Conservation (phyloP, 2,329 filamentous ascomycete species). For the Epichloe gansuensis region DNA sequence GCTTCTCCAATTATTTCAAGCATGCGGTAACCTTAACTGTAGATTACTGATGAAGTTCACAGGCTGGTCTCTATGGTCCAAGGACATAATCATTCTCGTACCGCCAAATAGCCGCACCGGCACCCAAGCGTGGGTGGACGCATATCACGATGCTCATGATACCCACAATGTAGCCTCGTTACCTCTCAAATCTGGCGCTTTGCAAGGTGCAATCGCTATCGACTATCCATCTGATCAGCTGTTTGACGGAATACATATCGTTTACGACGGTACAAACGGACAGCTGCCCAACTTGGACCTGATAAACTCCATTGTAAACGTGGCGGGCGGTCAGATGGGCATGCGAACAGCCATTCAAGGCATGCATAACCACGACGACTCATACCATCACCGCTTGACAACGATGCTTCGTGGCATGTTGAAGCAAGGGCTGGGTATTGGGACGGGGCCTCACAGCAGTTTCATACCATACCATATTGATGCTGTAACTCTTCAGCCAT, state of each 20-base stretch:
- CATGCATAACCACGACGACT: conserved; percentile 72
- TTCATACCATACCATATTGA: conserved; percentile 98
- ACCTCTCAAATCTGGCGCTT: conserved; percentile 79
- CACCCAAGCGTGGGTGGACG: conserved; percentile 93
- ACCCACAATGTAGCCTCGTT: conserved; percentile 58
- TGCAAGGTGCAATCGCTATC: conserved; percentile 87
- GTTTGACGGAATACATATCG: conserved; percentile 79
- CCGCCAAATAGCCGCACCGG: conserved; percentile 81
- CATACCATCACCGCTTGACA: conserved; percentile 67
- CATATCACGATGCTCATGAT: conserved; percentile 85
- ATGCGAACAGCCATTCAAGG: conserved; percentile 74
- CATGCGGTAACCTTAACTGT: background rate
- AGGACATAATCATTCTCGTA: conserved; percentile 90
- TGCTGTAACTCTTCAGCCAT: conserved; percentile 82
- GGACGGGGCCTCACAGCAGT: conserved; percentile 81
- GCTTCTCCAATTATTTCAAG: background rate
- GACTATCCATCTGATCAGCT: conserved; percentile 79
- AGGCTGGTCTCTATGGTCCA: conserved; percentile 97
- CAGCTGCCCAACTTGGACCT: conserved; percentile 92
- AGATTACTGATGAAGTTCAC: conserved; percentile 9
- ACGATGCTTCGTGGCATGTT: conserved; percentile 91
- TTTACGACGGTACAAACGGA: conserved; percentile 93
- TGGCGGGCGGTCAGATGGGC: conserved; percentile 85
- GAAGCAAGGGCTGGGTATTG: conserved; percentile 78
- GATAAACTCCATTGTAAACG: conserved; percentile 83